A percentile compares a stretch with the other conserved stretches of the same genome.
These are phyloP conservation scores for Claviceps humidiphila DNA, from an alignment of 2,329 filamentous ascomycete species.

Conservation along the genomic window DNA sequence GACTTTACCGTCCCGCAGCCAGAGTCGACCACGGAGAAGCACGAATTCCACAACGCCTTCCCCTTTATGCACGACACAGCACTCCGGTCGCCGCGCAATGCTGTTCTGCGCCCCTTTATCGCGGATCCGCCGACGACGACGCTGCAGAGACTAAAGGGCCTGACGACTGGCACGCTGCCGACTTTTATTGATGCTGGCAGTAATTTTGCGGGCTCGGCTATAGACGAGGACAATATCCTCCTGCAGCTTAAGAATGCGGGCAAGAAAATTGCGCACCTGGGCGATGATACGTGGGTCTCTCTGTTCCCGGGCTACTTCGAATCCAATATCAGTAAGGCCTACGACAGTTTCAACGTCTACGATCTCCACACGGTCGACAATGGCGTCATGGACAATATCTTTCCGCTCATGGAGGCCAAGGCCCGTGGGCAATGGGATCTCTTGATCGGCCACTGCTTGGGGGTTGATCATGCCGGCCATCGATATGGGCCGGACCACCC, in stretches of 20 bases:
- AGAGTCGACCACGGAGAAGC: constrained; percentile 17
- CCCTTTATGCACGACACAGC: constrained; percentile 79
- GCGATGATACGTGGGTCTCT: constrained; percentile 95
- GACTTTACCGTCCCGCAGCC: constrained; percentile 79
- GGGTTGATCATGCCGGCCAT: constrained; percentile 94
- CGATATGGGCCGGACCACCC: constrained; percentile 87
- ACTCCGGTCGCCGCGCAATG: constrained; percentile 59
- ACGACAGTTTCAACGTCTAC: constrained; percentile 98
- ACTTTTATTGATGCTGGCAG: constrained; percentile 90
- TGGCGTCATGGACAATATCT: constrained; percentile 81
- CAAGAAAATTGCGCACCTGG: constrained; percentile 76
- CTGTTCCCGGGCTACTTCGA: constrained; percentile 93
- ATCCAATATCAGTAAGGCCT: constrained; percentile 69
- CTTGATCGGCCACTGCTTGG: constrained; percentile 86
- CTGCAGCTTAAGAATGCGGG: constrained; percentile 51
- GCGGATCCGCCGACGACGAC: constrained; percentile 93
- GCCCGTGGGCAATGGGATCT: constrained; percentile 72
- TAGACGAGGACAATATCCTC: constrained; percentile 78
- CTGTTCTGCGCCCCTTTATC: constrained; percentile 87
- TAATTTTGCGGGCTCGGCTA: constrained; percentile 88
- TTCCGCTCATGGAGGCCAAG: constrained; percentile 59
- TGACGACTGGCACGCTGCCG: constrained; percentile 89
- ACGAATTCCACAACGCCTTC: constrained; percentile 69
- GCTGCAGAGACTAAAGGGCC: constrained; percentile 77
- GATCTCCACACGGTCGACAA: constrained; percentile 95